Conservation (phyloP, 495 filamentous ascomycete species). For the Talaromyces stipitatus region DNA sequence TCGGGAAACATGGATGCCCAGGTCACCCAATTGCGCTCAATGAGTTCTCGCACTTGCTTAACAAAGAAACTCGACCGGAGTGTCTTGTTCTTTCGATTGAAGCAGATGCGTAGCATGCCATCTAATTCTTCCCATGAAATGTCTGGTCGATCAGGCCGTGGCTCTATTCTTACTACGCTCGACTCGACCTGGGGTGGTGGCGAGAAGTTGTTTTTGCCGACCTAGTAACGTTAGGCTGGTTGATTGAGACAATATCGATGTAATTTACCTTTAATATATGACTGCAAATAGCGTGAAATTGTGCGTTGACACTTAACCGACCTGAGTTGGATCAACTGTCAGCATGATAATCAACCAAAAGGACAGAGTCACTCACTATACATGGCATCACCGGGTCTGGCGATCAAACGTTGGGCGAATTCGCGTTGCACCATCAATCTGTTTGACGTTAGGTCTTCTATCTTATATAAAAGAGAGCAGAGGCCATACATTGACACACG, state of each 20-base stretch:
- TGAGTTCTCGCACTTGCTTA: constrained; percentile 6
- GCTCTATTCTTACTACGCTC: constrained; percentile 11
- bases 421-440: constrained; percentile 23
- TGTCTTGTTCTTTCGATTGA: constrained; percentile 11
- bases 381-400: constrained; percentile 7
- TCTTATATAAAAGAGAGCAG: neutral
- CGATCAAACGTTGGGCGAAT: constrained; percentile 25
- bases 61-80: constrained; percentile 7
- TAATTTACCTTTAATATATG: constrained; percentile 8
- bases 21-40: constrained; percentile 10
- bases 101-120: constrained; percentile 10
- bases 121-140: constrained; percentile 11
- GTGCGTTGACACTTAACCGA: constrained; percentile 10
- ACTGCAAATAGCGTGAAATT: constrained; percentile 6
- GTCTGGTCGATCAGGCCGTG: constrained; percentile 2
- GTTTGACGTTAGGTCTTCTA: neutral
- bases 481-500: constrained; percentile 3
- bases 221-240: neutral
- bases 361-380: neutral
- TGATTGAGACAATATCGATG: neutral
- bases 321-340: neutral
- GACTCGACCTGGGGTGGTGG: constrained; percentile 11
- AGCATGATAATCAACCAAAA: neutral
- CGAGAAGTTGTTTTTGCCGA: constrained; percentile 12
- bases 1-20: constrained; percentile 10